These are phyloP conservation scores for Cymbopogon citratus DNA, from an alignment of 176 grass and related monocot species.

Conservation along the genomic window DNA sequence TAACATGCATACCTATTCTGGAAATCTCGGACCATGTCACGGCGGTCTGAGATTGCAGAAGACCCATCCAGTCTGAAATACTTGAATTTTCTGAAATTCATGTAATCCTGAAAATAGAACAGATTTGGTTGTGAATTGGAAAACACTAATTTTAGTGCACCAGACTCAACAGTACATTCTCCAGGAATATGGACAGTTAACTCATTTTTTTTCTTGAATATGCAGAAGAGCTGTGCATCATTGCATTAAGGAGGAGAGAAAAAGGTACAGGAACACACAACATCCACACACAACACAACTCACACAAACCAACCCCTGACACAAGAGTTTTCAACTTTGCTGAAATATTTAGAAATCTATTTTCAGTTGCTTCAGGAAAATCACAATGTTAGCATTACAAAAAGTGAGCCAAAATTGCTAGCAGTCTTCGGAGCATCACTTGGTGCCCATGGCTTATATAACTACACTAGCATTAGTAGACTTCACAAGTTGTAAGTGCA, in stretches of 20 bases:
- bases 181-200: not conserved
- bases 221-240: not conserved
- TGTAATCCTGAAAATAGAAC: constrained; percentile 81
- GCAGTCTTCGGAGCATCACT: not conserved
- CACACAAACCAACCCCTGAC: not conserved
- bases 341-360: not conserved
- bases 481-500: not conserved
- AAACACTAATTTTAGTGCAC: not conserved
- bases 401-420: not conserved
- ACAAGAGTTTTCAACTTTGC: not conserved
- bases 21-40: constrained; percentile 99
- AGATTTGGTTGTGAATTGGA: not conserved
- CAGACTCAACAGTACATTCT: not conserved
- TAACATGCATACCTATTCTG: constrained; percentile 60
- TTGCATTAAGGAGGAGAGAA: not conserved
- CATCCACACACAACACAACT: not conserved
- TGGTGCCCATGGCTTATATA: not conserved
- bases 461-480: not conserved
- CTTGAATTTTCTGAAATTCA: constrained; percentile 99
- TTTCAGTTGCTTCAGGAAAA: not conserved
- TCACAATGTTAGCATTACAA: not conserved
- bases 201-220: not conserved
- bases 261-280: not conserved
- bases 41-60: constrained; percentile 84
- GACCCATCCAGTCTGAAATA: constrained; percentile 97